These are phyloP conservation scores for Boletus mariae DNA, from an alignment of 1,284 basidiomycete species.

Conservation along the genomic window DNA sequence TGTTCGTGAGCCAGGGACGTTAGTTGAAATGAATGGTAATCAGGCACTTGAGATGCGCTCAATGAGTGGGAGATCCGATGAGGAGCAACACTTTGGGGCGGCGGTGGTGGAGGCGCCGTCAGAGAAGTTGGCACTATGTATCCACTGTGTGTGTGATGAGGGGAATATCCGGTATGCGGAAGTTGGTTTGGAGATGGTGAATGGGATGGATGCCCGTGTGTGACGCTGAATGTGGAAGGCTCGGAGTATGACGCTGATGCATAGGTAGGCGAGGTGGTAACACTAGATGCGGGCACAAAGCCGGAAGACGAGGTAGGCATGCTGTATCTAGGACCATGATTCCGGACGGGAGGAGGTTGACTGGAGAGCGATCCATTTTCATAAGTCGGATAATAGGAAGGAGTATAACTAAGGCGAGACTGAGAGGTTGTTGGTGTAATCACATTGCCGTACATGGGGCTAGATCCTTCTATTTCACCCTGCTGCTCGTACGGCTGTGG, in stretches of 20 bases:
- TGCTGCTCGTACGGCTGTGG: slow-evolving; percentile 33
- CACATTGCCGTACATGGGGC: slow-evolving; percentile 36
- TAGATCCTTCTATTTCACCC: slow-evolving; percentile 16
- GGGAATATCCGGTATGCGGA: slow-evolving; percentile 17
- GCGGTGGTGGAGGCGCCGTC: slow-evolving; percentile 3
- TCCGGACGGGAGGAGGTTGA: slow-evolving; percentile 36
- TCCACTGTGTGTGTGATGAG: slow-evolving; percentile 37
- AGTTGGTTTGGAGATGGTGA: slow-evolving; percentile 21
- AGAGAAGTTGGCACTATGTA: slow-evolving; percentile 13
- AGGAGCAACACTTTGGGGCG: slow-evolving; percentile 19
- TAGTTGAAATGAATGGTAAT: slow-evolving; percentile 26
- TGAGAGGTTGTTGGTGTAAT: slow-evolving; percentile 37
- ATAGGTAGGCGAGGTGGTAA: slow-evolving; percentile 28
- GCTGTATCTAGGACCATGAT: slow-evolving; percentile 59
- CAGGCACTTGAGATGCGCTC: slow-evolving; percentile 22
- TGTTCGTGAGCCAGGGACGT: slow-evolving; percentile 23
- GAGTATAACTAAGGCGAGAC: slow-evolving; percentile 33
- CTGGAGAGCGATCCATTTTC: slow-evolving; percentile 37
- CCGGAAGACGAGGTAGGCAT: slow-evolving; percentile 65
- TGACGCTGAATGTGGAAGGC: slow-evolving; percentile 42
- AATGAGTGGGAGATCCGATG: slow-evolving; percentile 27
- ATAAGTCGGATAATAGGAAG: slow-evolving; percentile 52
- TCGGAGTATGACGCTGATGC: slow-evolving; percentile 40
- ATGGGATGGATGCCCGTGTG: slow-evolving; percentile 37
- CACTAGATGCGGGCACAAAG: slow-evolving; percentile 48